phyloP scores from a whole-genome alignment of 495 filamentous ascomycete genomes.

The Aspergillus mulundensis region DNA sequence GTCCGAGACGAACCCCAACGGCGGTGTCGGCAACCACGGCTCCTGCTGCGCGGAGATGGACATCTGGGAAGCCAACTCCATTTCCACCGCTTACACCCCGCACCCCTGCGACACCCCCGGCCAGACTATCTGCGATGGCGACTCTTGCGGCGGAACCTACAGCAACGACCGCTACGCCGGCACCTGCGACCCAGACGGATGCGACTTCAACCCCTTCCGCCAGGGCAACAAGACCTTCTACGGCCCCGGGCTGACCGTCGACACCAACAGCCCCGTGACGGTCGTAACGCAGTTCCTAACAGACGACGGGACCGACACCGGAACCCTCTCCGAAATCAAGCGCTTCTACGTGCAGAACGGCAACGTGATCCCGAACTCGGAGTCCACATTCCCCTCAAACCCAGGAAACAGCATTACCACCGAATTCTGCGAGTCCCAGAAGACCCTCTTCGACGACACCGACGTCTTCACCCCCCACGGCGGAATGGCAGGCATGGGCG shows the following conservation, averaged over 20 bases:
- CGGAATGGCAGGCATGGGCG: slow-evolving; percentile 54
- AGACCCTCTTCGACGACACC: slow-evolving; percentile 57
- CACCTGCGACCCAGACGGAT: slow-evolving; percentile 72
- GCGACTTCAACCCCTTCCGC: slow-evolving; percentile 75
- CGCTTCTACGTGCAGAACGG: slow-evolving; percentile 72
- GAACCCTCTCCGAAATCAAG: slow-evolving; percentile 58
- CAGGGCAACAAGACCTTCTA: slow-evolving; percentile 61
- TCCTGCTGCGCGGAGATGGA: slow-evolving; percentile 74
- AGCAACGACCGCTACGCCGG: slow-evolving; percentile 41
- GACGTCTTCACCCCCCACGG: slow-evolving; percentile 57
- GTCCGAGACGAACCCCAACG: slow-evolving; percentile 56
- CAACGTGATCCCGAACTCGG: slow-evolving; percentile 56
- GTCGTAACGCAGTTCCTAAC: slow-evolving; percentile 71
- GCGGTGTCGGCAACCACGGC: slow-evolving; percentile 55
- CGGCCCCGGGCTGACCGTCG: slow-evolving; percentile 55
- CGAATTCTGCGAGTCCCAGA: slow-evolving; percentile 58
- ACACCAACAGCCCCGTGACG: slow-evolving; percentile 61
- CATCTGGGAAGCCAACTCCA: slow-evolving; percentile 68
- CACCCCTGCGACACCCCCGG: slow-evolving; percentile 58
- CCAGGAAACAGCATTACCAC: slow-evolving; percentile 55
- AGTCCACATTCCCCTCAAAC: slow-evolving; percentile 48
- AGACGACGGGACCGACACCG: slow-evolving; percentile 48
- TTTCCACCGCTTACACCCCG: slow-evolving; percentile 54
- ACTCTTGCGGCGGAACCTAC: slow-evolving; percentile 51
- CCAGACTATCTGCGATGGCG: slow-evolving; percentile 55